phyloP scores from a whole-genome alignment of 768 basidiomycete species.

The Boletus fagicola region DNA sequence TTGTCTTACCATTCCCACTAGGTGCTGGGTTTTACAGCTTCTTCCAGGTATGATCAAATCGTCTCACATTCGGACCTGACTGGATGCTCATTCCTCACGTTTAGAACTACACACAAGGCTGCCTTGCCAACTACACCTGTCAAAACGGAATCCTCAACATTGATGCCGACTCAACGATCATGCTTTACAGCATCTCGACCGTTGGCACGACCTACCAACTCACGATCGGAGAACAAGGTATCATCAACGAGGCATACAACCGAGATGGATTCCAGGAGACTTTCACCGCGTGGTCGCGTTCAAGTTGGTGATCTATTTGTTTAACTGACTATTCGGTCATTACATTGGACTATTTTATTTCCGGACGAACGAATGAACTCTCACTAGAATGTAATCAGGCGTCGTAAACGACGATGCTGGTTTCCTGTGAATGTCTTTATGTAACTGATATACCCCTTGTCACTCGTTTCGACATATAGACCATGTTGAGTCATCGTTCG shows the following conservation, averaged over 20 bases:
- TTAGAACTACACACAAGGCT: conserved; percentile 42
- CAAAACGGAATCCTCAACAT: conserved; percentile 45
- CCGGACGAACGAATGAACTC: not conserved
- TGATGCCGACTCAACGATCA: conserved; percentile 40
- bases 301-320: conserved; percentile 18
- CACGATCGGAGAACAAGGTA: conserved; percentile 33
- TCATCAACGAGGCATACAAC: conserved; percentile 39
- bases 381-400: not conserved
- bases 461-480: not conserved
- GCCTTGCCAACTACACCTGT: conserved; percentile 38
- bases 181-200: conserved; percentile 48
- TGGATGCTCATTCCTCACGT: not conserved
- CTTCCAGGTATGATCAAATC: conserved; percentile 38
- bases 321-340: not conserved
- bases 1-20: conserved; percentile 14
- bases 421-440: not conserved
- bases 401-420: not conserved
- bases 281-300: conserved; percentile 36
- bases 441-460: not conserved
- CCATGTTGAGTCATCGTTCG: not conserved
- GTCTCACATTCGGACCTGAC: not conserved
- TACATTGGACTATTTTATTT: not conserved
- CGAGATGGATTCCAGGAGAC: conserved; percentile 46
- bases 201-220: conserved; percentile 44
- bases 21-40: conserved; percentile 54